phyloP scores from a whole-genome alignment of 1,284 basidiomycete species.

The Xerocomus amazonicus region DNA sequence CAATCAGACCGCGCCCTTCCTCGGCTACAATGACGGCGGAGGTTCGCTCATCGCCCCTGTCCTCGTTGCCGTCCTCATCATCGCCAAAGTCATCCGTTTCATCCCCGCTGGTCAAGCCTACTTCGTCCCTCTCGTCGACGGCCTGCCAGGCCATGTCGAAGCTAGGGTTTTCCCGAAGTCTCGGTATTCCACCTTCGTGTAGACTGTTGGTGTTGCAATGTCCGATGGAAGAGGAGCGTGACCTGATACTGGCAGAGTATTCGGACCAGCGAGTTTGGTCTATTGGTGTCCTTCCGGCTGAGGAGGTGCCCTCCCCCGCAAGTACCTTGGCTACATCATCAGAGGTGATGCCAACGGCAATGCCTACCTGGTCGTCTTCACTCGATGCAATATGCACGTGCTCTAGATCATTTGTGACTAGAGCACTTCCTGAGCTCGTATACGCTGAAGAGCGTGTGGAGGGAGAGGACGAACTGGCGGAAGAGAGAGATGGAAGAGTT shows the following conservation, averaged over 20 bases:
- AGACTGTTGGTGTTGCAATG: constrained; percentile 43
- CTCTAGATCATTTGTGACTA: constrained; percentile 55
- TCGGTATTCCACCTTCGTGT: constrained; percentile 43
- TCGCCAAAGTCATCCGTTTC: constrained; percentile 69
- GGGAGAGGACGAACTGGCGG: constrained; percentile 60
- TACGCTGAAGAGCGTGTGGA: constrained; percentile 76
- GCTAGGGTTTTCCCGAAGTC: constrained; percentile 59
- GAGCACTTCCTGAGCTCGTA: constrained; percentile 60
- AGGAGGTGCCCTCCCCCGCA: constrained; percentile 47
- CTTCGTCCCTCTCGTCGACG: constrained; percentile 70
- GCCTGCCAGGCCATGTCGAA: constrained; percentile 72
- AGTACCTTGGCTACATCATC: constrained; percentile 62
- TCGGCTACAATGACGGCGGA: constrained; percentile 75
- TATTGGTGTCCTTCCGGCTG: constrained; percentile 42
- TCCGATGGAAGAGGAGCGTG: constrained; percentile 64
- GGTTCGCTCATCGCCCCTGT: constrained; percentile 62
- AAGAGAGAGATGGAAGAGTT: constrained; percentile 56
- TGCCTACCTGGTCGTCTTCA: constrained; percentile 50
- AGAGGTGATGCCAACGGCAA: constrained; percentile 55
- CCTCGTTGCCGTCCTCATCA: constrained; percentile 50
- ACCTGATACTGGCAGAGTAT: constrained; percentile 57
- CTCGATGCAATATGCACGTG: constrained; percentile 63
- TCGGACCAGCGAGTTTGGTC: constrained; percentile 68
- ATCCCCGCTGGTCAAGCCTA: constrained; percentile 62
- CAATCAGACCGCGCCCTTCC: constrained; percentile 76